These are phyloP conservation scores for Epichloe aotearoae DNA, from an alignment of 2,329 filamentous ascomycete genomes.

Conservation along the genomic window DNA sequence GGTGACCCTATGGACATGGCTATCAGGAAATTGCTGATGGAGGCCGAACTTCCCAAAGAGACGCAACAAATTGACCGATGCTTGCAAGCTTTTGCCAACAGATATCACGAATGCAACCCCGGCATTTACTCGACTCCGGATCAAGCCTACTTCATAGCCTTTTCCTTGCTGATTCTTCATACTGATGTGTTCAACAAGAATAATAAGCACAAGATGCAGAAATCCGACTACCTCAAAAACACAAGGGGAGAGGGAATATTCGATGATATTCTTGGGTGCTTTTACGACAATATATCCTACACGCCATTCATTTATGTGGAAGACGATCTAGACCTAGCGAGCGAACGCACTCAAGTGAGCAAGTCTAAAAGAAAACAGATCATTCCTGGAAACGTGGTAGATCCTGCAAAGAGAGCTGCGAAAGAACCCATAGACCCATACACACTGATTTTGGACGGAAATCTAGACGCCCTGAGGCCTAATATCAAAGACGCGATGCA, in stretches of 20 bases:
- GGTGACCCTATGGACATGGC: conserved; percentile 98
- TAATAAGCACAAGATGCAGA: conserved; percentile 99
- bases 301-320: conserved; percentile 98
- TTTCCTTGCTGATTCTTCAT: conserved; percentile 89
- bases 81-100: conserved; percentile 84
- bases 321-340: conserved; percentile 71
- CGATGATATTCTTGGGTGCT: conserved; percentile 84
- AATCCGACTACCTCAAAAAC: conserved; percentile 88
- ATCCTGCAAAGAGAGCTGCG: conserved; percentile 42
- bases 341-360: conserved; percentile 56
- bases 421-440: conserved; percentile 94
- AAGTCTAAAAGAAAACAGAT: conserved; percentile 60
- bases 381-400: conserved; percentile 46
- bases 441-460: conserved; percentile 81
- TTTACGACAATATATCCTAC: conserved; percentile 97
- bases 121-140: conserved; percentile 85
- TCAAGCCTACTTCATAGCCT: conserved; percentile 96
- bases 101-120: conserved; percentile 96
- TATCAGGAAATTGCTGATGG: conserved; percentile 88
- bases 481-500: conserved; percentile 86
- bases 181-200: conserved; percentile 99
- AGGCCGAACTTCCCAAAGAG: conserved; percentile 89
- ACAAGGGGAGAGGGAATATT: conserved; percentile 80
- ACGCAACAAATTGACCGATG: conserved; percentile 96
- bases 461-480: conserved; percentile 69